Base-by-base conservation (phyloP, 1,284 basidiomycete species). In the Serendipita sp. region DNA sequence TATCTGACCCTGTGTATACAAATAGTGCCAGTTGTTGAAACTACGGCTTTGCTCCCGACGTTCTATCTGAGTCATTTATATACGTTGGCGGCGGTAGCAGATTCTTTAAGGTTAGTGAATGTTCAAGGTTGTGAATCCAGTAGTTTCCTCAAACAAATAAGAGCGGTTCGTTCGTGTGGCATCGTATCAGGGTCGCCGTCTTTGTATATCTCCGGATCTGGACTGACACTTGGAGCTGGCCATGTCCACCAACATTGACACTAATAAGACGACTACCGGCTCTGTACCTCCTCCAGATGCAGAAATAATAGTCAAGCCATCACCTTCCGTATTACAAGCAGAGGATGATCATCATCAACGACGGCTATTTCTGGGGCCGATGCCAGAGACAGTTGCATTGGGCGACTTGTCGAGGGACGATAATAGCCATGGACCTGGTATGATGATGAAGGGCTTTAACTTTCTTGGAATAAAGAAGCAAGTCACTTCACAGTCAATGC, bases 351-450 rank as follows among this genome's bases (percentile, higher is more conserved):
- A 66, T 8, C 61, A 47, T n/a, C 50, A 65, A 12, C 63, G 65
- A 32, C 68, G 71, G 12, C 62, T 70, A 26, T 72, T 72, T 63
- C 73, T 87, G 62, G 85, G 85, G 0, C 82, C 85, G 1, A 77
- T 87, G 75, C 85, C 83, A 12, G 78, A 83, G 67, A 80, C 76
- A 61, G 74, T 80, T 60, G 70, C 80, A 41, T 68, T 73, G 35
- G 70, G 70, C 3, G 74, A 77, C 64, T 69, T 67, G 13, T 66
- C 72, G 42, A 65, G 66, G 30, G 53, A 61, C 22, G 55, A 69
- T 68, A 69, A 71, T 71, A 65, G 63, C 68, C 55, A 70, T 71
- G 66, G 65, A 66, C 42, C 17, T 42, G 30, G 55, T 26, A 65
- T 32, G 2, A 29, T 58, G 32, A 35, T 17, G 15, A 58, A 34